phyloP scores from a whole-genome alignment of 2,329 filamentous ascomycete genomes.

The Aspergillus sp. region DNA sequence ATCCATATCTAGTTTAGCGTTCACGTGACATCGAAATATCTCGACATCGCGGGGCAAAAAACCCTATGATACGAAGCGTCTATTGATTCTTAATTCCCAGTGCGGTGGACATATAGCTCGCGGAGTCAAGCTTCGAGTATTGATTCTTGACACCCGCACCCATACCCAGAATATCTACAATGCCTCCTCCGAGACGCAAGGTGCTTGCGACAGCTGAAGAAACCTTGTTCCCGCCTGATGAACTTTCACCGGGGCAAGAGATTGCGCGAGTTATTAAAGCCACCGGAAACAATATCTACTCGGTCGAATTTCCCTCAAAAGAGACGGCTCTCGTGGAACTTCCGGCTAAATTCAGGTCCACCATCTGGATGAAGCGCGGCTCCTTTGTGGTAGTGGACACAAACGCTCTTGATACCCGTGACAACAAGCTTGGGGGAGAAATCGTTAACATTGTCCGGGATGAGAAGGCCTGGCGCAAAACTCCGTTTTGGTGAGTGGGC shows the following conservation, averaged over 20 bases:
- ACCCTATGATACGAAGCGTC: not conserved
- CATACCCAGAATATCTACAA: conserved; percentile 33
- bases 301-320: conserved; percentile 68
- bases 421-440: conserved; percentile 80
- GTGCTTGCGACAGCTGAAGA: conserved; percentile 76
- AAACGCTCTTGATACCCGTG: conserved; percentile 61
- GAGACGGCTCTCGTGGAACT: conserved; percentile 75
- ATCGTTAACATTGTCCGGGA: conserved; percentile 92
- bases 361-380: conserved; percentile 88
- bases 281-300: conserved; percentile 87
- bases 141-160: not conserved
- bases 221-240: conserved; percentile 60
- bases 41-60: not conserved
- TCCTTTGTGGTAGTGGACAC: conserved; percentile 84
- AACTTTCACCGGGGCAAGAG: conserved; percentile 52
- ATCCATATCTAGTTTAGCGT: conserved; percentile 2
- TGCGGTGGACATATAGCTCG: not conserved
- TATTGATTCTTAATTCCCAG: not conserved
- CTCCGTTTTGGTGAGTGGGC: conserved; percentile 71
- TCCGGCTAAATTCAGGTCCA: conserved; percentile 80
- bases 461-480: conserved; percentile 89
- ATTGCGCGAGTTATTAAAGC: conserved; percentile 79
- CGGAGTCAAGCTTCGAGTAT: not conserved
- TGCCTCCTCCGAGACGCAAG: conserved; percentile 75
- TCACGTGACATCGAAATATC: conserved; percentile 8